Percentiles rank a stretch among this genome's conserved stretches.
phyloP scores from a whole-genome alignment of 805 yeast genomes.

The Spathaspora gorwiae region DNA sequence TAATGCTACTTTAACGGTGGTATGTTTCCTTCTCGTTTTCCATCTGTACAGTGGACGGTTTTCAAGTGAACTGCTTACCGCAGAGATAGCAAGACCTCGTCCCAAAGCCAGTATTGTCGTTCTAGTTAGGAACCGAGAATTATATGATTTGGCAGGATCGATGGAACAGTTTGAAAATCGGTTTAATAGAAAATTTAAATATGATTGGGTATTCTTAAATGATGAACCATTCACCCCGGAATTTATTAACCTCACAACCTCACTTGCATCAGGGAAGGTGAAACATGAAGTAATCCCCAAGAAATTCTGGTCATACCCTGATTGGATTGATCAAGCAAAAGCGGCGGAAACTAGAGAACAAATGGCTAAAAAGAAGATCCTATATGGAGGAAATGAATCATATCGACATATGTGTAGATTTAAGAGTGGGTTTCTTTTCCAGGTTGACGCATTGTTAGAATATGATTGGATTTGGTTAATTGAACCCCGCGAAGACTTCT shows the following conservation, averaged over 20 bases:
- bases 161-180: conserved; percentile 60
- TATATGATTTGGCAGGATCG: conserved; percentile 53
- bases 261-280: conserved; percentile 67
- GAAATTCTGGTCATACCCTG: conserved; percentile 80
- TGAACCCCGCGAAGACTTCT: conserved; percentile 73
- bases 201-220: conserved; percentile 58
- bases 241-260: conserved; percentile 60
- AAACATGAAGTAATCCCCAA: conserved; percentile 70
- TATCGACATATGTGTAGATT: no score
- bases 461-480: conserved; percentile 89
- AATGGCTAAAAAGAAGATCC: conserved; percentile 61
- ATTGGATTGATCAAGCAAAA: conserved; percentile 17
- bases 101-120: no score
- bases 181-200: conserved; percentile 51
- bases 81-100: no score
- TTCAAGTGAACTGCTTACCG: no score
- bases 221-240: conserved; percentile 63
- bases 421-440: conserved; percentile 43
- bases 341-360: conserved; percentile 57
- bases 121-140: conserved; percentile 31
- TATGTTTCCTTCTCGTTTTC: no score
- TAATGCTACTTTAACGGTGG: no score
- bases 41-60: no score
- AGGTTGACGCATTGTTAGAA: conserved; percentile 62
- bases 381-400: conserved; percentile 91